Evolutionary conservation across 2,329 filamentous ascomycete genomes (phyloP).

Genomic region (Byssothecium circinans): DNA sequence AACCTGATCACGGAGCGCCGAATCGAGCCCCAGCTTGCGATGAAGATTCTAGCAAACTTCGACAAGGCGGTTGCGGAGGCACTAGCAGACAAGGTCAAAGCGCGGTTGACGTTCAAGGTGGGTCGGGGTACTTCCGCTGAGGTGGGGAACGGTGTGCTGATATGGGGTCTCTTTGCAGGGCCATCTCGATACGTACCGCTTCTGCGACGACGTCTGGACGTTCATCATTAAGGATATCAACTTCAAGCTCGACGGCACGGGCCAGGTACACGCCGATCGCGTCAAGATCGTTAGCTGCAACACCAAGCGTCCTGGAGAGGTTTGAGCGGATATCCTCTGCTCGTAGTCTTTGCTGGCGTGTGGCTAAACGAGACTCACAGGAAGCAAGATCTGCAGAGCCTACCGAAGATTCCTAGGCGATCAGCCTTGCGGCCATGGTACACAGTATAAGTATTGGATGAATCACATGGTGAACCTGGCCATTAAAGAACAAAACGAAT

Average conservation of each 20-base stretch:
- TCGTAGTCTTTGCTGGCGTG: no score
- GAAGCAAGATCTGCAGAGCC: no score
- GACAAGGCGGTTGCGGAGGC: constrained; percentile 91
- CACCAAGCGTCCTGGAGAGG: constrained; percentile 74
- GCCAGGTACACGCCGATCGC: constrained; percentile 78
- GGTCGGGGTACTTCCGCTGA: constrained; percentile 17
- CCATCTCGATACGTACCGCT: constrained; percentile 95
- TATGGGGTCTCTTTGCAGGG: constrained; percentile 59
- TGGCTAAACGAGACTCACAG: no score
- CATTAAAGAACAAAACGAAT: no score
- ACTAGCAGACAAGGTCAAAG: constrained; percentile 88
- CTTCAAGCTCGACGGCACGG: constrained; percentile 92
- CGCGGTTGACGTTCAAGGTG: constrained; percentile 93
- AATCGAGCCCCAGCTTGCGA: constrained; percentile 96
- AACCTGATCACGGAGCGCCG: constrained; percentile 91
- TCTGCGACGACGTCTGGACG: constrained; percentile 99
- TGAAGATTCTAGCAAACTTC: constrained; percentile 97
- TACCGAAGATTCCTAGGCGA: no score
- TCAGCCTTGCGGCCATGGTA: no score
- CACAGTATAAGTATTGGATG: no score
- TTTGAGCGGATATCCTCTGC: constrained; percentile 23
- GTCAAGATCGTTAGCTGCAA: constrained; percentile 99
- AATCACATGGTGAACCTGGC: no score
- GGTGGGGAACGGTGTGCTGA: constrained; percentile 17
- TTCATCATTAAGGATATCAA: constrained; percentile 98